Evolutionary conservation across 108 stramenopile species (phyloP), one percentile per base, ranked within the genome.

Genomic region (Nitzschia sp.): DNA sequence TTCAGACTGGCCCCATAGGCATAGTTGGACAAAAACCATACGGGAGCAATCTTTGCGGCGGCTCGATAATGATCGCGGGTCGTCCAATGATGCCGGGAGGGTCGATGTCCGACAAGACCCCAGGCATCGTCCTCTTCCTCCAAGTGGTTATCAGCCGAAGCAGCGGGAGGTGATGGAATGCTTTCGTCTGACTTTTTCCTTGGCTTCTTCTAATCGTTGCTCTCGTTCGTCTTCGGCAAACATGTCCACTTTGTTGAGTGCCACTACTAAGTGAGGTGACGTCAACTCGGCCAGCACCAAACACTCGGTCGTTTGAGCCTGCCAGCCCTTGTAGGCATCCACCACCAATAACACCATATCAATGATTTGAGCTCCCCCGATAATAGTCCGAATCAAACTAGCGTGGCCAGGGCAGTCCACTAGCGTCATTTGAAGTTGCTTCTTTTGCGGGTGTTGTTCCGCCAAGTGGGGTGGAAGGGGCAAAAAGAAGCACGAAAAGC

Each of bases 401-500:
- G 98, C 97, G 58, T 98, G 99, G 0, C 99, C 99, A 0, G 99
- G 99, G 77, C 98, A 98, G 82, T 99, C 97, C 21, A 97, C 97
- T n/a, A 97, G 82, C 4, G 93, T 95, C 75, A 88, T 82, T 69
- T 93, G 97, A 0, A 94, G 60, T 18, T 72, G 29, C 49, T 47
- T 74, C 30, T 79, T 64, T 27, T 70, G 38, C 35, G 72, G 80
- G 19, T 68, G 66, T 28, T 35, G 28, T 36, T 32, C 32, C 62
- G 71, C 61, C 46, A 94, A 54, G 65, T 88, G 87, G 15, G 74
- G 59, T 8, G 91, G 94, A 60, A 97, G 45, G 13, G 92, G 84
- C 48, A 96, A 71, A 29, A 89, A 83, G 81, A 98, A 99, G 57
- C 95, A 87, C 28, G 86, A 89, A 80, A 99, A 98, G 0, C 99